Evolutionary conservation across 2,329 filamentous ascomycete species (phyloP), one percentile per base, ranked within the genome.

Genomic region (Botrytis galanthina): DNA sequence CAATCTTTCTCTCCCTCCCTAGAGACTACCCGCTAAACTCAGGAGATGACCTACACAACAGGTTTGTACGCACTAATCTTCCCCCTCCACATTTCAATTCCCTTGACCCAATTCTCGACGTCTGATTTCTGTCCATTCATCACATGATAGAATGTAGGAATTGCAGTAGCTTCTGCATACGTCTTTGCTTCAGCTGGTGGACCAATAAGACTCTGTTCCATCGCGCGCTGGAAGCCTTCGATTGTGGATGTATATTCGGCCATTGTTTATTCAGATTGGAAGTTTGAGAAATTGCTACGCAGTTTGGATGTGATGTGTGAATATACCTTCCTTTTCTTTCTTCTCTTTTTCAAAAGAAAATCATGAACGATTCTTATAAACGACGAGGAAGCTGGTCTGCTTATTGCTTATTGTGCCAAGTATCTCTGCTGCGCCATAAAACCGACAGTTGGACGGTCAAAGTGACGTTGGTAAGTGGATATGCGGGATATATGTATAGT

Each of bases 191-290:
- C 68, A 16, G 46, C 37, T 12, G 68, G 29, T 35, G 54, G 29
- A 9, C 68, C 54, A 8, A 37, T 48, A 16, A 63, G 59, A 32
- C 69, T 63, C 68, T 42, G 32, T 22, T 71, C 39, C 59, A 54
- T 71, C 2, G 69, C 59, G 7, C 59, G 59, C 32, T 71, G 70
- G 44, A 71, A 71, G 37, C 59, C 60, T 63, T 63, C 46, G 10
- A 39, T 35, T 5, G 70, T 64, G 35, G 59, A 48, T 32, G 59
- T 26, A 46, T 32, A 71, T 37, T 71, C 60, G 18, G 70, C 54
- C 60, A 64, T 71, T 32, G 4, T 18, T 32, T 14, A 39, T 32
- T 7, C 26, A 29, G 8, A 14, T 26, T 32, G 22, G 37, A 14
- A 6, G 1, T 6, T 35, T 16, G 29, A 14, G 14, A 26, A 2